Evolutionary conservation across 176 grass and related monocot genomes (phyloP).

Genomic region (Oropetium thomaeum): DNA sequence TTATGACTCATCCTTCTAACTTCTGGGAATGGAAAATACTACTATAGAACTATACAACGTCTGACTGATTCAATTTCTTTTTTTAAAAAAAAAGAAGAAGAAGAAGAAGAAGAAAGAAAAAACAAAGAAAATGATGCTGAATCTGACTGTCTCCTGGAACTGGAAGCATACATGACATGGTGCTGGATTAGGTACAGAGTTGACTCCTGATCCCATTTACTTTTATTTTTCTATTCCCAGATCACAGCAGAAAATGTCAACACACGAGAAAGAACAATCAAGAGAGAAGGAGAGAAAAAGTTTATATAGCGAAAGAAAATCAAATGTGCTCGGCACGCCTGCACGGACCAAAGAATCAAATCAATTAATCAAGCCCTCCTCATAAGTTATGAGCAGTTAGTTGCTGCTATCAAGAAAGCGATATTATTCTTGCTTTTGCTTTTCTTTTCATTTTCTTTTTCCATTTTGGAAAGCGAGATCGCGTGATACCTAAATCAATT

Average conservation of each 20-base stretch:
- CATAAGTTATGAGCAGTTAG: not conserved
- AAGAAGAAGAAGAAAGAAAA: not conserved
- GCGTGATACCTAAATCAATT: not conserved
- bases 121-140: not conserved
- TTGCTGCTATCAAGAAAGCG: not conserved
- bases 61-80: not conserved
- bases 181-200: not conserved
- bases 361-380: too few relatives aligned
- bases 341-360: not conserved
- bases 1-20: not conserved
- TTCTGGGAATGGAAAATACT: not conserved
- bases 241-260: not conserved
- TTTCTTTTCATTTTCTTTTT: too few relatives aligned
- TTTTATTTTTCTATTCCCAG: not conserved
- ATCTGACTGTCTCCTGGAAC: constrained; percentile 5
- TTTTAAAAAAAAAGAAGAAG: too few relatives aligned
- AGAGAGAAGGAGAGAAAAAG: not conserved
- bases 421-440: not conserved
- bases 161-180: not conserved
- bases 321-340: not conserved
- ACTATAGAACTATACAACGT: not conserved
- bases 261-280: constrained; percentile 7
- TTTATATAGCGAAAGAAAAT: not conserved
- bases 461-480: not conserved
- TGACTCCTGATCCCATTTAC: not conserved